phyloP scores from a whole-genome alignment of 2,329 filamentous ascomycete genomes.

The Pezicula carpinea region DNA sequence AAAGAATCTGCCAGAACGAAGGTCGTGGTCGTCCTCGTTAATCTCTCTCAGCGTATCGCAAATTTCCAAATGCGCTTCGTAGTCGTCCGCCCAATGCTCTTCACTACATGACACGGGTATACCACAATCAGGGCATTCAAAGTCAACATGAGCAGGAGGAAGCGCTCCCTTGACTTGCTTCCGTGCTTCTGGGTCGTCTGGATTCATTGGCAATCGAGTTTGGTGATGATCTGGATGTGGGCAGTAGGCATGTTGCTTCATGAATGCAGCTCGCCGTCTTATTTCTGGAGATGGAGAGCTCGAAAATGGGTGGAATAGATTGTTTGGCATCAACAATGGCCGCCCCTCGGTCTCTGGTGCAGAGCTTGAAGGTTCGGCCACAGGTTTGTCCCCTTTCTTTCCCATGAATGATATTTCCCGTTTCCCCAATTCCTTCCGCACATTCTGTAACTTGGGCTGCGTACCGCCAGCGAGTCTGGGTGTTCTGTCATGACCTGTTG shows the following conservation, averaged over 20 bases:
- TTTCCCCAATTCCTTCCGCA: slow-evolving; percentile 12
- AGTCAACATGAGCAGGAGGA: slow-evolving; percentile 77
- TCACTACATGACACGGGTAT: slow-evolving; percentile 91
- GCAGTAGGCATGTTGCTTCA: slow-evolving; percentile 89
- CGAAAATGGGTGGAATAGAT: slow-evolving; percentile 91
- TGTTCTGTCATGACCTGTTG: slow-evolving; percentile 14
- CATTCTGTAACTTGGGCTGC: slow-evolving; percentile 6
- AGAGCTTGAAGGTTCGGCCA: slow-evolving; percentile 20
- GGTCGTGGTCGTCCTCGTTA: slow-evolving; percentile 96
- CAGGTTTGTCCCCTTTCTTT: slow-evolving; percentile 18
- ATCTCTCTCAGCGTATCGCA: slow-evolving; percentile 89
- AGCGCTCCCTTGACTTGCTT: slow-evolving; percentile 50
- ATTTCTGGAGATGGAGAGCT: slow-evolving; percentile 86
- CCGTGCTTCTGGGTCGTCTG: slow-evolving; percentile 57
- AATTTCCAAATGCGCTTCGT: slow-evolving; percentile 85
- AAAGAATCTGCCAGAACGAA: slow-evolving; percentile 86
- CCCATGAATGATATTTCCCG: slow-evolving; percentile 17
- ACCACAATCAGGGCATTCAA: slow-evolving; percentile 95
- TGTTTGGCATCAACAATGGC: slow-evolving; percentile 48
- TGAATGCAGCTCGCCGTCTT: slow-evolving; percentile 80
- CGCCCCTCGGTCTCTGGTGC: slow-evolving; percentile 17
- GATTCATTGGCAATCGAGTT: slow-evolving; percentile 62
- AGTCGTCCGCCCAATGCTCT: slow-evolving; percentile 94
- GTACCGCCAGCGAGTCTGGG: slow-evolving; percentile 9
- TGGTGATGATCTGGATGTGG: slow-evolving; percentile 83